Evolutionary conservation across 2,329 filamentous ascomycete species (phyloP).

Genomic region (Penicillium hesseltinei): DNA sequence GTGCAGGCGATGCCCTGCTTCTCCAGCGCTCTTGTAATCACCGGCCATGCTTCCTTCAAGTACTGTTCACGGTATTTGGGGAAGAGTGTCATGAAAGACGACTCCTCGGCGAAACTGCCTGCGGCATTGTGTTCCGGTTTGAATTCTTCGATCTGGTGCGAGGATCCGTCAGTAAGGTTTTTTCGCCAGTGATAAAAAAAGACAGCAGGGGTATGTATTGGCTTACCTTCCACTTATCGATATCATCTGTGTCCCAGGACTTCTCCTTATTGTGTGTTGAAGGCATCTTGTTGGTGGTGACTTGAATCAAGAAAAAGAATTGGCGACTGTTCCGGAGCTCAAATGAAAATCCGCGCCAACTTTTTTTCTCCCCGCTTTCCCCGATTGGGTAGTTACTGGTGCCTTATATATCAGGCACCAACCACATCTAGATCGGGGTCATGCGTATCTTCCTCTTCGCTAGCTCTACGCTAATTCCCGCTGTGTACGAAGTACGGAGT

Average conservation of each 20-base stretch:
- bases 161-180: not conserved
- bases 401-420: constrained; percentile 4
- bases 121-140: constrained; percentile 79
- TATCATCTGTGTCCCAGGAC: constrained; percentile 93
- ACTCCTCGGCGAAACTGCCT: constrained; percentile 89
- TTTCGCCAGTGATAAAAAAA: not conserved
- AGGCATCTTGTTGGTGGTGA: constrained; percentile 60
- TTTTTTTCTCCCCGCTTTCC: constrained; percentile 29
- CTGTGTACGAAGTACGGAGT: not conserved
- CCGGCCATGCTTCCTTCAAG: constrained; percentile 86
- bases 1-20: constrained; percentile 87
- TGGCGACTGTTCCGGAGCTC: constrained; percentile 18
- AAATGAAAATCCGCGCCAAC: constrained; percentile 27
- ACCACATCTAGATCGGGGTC: not conserved
- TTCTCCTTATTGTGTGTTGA: constrained; percentile 88
- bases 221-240: constrained; percentile 90
- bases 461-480: not conserved
- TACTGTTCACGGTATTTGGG: constrained; percentile 97
- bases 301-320: constrained; percentile 7
- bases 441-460: not conserved
- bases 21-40: constrained; percentile 82
- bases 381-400: constrained; percentile 13
- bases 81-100: constrained; percentile 78
- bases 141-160: constrained; percentile 70
- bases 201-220: not conserved